A percentile compares a stretch with the other conserved stretches of the same genome.
Evolutionary conservation across 441 rosid genomes (phyloP).

Genomic region (Adansonia rubrostipa): DNA sequence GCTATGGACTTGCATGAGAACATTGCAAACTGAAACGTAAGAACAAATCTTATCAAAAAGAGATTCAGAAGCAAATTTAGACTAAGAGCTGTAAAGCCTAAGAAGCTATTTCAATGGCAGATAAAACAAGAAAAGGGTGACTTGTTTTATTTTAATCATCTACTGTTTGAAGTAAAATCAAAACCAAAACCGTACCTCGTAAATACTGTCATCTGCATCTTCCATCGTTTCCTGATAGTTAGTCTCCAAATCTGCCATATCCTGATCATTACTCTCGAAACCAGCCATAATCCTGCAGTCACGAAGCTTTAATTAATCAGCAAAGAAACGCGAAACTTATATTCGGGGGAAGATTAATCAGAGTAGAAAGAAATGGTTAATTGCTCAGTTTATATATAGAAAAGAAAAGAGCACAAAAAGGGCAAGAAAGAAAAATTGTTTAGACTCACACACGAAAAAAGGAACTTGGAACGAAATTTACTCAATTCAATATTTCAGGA

Average conservation of each 20-base stretch:
- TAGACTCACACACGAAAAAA: not conserved
- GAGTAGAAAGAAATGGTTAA: not conserved
- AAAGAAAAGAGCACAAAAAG: not conserved
- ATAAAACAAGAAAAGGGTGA: too few relatives aligned
- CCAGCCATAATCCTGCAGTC: constrained; percentile 21
- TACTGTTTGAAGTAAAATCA: not conserved
- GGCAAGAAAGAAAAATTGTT: not conserved
- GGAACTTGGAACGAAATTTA: constrained; percentile 6
- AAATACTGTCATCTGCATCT: not conserved
- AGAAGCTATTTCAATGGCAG: too few relatives aligned
- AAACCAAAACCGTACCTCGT: not conserved
- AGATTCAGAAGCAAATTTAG: not conserved
- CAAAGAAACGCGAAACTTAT: not conserved
- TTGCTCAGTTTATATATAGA: not conserved
- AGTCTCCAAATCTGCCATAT: not conserved
- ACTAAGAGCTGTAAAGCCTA: too few relatives aligned
- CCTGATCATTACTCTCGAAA: not conserved
- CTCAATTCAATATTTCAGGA: not conserved
- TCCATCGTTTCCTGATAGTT: not conserved
- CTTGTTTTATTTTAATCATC: too few relatives aligned
- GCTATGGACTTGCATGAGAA: not conserved
- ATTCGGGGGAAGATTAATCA: not conserved
- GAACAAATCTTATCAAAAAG: not conserved
- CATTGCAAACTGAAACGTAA: not conserved
- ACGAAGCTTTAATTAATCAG: not conserved